phyloP scores from a whole-genome alignment of 2,329 filamentous ascomycete species.

The Colletotrichum orchidophilum region DNA sequence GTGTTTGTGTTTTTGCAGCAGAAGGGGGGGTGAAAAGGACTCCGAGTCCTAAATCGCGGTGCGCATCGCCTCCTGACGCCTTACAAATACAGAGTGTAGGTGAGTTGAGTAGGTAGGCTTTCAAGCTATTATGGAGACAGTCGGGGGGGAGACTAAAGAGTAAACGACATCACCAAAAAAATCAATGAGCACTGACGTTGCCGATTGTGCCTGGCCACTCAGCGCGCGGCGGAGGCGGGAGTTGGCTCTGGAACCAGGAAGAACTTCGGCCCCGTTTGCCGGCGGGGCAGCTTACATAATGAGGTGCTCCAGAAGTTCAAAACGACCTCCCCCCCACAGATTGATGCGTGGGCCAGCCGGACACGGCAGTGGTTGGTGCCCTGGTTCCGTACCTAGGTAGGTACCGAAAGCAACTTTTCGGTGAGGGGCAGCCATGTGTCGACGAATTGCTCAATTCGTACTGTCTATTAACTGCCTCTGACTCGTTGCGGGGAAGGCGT shows the following conservation, averaged over 20 bases:
- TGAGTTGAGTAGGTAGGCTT: slow-evolving; percentile 20
- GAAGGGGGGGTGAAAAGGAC: slow-evolving; percentile 8
- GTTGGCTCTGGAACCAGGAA: slow-evolving; percentile 28
- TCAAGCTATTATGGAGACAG: slow-evolving; percentile 26
- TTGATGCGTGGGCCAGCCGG: not conserved
- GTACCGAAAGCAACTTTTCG: not conserved
- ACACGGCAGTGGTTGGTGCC: not conserved
- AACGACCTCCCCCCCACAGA: not conserved
- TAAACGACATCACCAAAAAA: slow-evolving; percentile 33
- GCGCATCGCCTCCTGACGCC: slow-evolving; percentile 32
- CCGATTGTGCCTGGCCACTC: slow-evolving; percentile 19
- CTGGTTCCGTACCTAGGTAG: not conserved
- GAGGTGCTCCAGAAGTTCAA: not conserved
- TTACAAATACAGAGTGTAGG: slow-evolving; percentile 31
- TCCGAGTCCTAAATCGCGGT: slow-evolving; percentile 15
- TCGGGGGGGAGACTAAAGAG: slow-evolving; percentile 7
- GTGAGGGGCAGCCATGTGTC: not conserved
- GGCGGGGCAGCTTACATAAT: not conserved
- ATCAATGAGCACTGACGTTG: slow-evolving; percentile 30
- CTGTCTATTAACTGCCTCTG: not conserved
- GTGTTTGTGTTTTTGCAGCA: slow-evolving; percentile 2
- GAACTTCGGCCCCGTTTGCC: slow-evolving; percentile 22
- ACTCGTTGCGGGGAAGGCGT: slow-evolving; percentile 19
- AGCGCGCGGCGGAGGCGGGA: slow-evolving; percentile 3
- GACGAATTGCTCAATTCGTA: not conserved